Percentiles rank a stretch among this genome's conserved stretches.
Evolutionary conservation across 2,329 filamentous ascomycete genomes (phyloP).

Genomic region (Fusarium paranaense): DNA sequence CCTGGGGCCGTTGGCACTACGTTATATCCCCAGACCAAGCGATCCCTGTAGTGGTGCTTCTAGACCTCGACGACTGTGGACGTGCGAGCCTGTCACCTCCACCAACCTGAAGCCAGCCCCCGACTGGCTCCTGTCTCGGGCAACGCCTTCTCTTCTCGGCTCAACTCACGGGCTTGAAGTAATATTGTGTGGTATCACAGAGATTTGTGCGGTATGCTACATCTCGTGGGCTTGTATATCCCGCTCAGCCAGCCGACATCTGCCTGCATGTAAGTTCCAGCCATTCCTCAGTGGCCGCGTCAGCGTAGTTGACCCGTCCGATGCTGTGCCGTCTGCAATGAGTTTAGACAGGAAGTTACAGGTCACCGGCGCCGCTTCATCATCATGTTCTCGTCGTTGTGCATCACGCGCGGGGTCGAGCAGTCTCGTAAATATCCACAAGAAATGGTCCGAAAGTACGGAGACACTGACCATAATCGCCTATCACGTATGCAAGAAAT

Average conservation of each 20-base stretch:
- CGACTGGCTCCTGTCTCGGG: background rate
- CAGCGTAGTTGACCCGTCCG: slow-evolving; percentile 19
- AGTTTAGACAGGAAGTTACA: slow-evolving; percentile 5
- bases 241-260: background rate
- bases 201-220: background rate
- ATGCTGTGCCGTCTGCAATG: slow-evolving; percentile 14
- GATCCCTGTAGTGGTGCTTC: background rate
- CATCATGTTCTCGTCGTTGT: slow-evolving; percentile 39
- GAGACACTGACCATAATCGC: background rate
- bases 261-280: slow-evolving; percentile 7
- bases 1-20: background rate
- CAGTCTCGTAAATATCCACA: slow-evolving; percentile 4
- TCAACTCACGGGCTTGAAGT: slow-evolving; percentile 8
- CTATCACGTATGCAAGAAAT: slow-evolving; percentile 33
- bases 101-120: slow-evolving; percentile 5
- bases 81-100: background rate
- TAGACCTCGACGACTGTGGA: slow-evolving; percentile 1
- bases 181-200: slow-evolving; percentile 19
- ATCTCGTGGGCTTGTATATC: background rate
- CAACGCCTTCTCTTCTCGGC: background rate
- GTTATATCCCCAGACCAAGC: background rate
- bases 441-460: background rate
- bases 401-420: slow-evolving; percentile 29
- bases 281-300: slow-evolving; percentile 26
- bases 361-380: slow-evolving; percentile 10